Base-by-base conservation (phyloP, 768 basidiomycete species). In the Rhizopogon vesiculosus region DNA sequence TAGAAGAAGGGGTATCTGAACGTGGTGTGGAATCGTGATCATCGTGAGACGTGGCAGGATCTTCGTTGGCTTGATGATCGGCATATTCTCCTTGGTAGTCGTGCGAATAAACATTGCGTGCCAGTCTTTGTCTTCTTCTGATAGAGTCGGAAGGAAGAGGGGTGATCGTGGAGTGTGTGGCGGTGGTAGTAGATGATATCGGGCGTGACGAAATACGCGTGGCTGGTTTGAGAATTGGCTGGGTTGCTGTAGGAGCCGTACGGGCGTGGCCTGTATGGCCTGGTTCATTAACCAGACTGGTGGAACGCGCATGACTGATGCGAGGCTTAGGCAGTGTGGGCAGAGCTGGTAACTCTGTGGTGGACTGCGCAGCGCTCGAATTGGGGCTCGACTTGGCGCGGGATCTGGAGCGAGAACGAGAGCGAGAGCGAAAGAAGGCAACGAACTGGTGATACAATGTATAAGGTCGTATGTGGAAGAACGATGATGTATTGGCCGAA, bases 351-450 rank as follows among this genome's bases (percentile, higher is more conserved):
- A 57, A 56, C 61, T 29, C 55, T 1, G 35, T 49, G 1, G 59
- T 55, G 18, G 56, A 45, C 38, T 45, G 48, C 18, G 48, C 42
- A 54, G 56, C 56, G 22, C 57, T 40, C 8, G 58, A 41, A 10
- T 35, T 13, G 15, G 42, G n/a, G 35, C 16, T 38, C 9, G 51
- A 53, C 8, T 61, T 61, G 45, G 53, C 15, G 18, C 48, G 54
- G 25, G 71, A 64, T 28, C 77, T 74, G 40, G 85, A 46, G 7
- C 66, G 64, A 16, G 74, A 68, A 12, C 78, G 76, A 15, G 86
- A 83, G 41, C 83, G 85, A n/a, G 86, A 86, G 64, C 82, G 79
- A 40, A 70, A 72, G 70, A 89, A 86, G 28, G 75, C 78, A 62
- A 80, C 84, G 63, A 89, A 70, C 87, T 89, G 61, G 46, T 51